Conservation (phyloP, 768 basidiomycete genomes). For the Xanthoconium stramineum region DNA sequence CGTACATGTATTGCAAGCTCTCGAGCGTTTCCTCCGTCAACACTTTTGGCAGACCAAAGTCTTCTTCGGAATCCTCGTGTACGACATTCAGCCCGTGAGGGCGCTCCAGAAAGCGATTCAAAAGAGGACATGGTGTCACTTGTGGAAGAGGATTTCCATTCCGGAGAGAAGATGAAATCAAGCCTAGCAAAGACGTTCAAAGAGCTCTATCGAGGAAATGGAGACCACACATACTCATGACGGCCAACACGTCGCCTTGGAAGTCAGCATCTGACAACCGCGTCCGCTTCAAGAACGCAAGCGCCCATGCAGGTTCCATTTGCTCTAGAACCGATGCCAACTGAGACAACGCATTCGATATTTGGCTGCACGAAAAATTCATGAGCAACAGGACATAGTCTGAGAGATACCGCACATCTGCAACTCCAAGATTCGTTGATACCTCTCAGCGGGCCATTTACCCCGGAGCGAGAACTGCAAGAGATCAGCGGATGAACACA, state of each 20-base stretch:
- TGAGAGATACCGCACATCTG: constrained; percentile 50
- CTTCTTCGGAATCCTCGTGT: constrained; percentile 67
- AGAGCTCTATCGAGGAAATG: not conserved
- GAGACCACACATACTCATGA: constrained; percentile 53
- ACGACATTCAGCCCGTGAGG: constrained; percentile 65
- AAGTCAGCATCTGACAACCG: constrained; percentile 76
- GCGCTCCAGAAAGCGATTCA: constrained; percentile 43
- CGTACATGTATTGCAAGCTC: constrained; percentile 77
- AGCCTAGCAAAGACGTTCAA: constrained; percentile 39
- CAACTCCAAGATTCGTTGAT: constrained; percentile 63
- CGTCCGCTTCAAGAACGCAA: constrained; percentile 71
- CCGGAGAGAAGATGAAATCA: constrained; percentile 74
- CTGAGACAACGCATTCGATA: constrained; percentile 67
- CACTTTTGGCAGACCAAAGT: constrained; percentile 67
- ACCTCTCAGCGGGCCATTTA: constrained; percentile 76
- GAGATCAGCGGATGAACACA: not conserved
- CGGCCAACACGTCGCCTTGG: constrained; percentile 80
- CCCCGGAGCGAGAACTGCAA: constrained; percentile 71
- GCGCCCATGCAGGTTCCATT: constrained; percentile 74
- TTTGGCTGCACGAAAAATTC: constrained; percentile 45
- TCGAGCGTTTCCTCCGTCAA: constrained; percentile 71
- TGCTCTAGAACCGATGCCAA: constrained; percentile 69
- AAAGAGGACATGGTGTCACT: constrained; percentile 74
- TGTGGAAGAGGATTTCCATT: constrained; percentile 78
- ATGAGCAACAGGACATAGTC: not conserved